Base-by-base conservation (phyloP, 257 asterid species). In the Scutellaria minor region DNA sequence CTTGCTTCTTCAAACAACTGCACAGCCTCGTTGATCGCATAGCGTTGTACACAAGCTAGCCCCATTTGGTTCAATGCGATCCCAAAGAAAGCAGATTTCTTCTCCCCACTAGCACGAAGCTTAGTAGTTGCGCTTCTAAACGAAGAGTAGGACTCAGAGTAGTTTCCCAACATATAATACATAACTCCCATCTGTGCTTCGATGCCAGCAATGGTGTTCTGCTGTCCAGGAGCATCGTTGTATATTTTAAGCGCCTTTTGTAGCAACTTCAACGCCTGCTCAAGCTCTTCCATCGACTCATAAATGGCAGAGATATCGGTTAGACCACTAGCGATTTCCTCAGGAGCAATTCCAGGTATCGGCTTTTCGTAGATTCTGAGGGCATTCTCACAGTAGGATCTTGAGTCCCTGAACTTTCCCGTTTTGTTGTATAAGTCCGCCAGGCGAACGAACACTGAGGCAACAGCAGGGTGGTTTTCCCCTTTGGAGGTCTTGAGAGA, bases 131-230 rank as follows among this genome's bases (percentile, higher is more conserved):
- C 90, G 47, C 74, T 83, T 71, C 78, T 82, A 46, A 91, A 87
- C 11, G 85, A 85, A 54, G 82, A 68, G 75, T 89, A 91, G 0
- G 99, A 88, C 47, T 94, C 97, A 0, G 91, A 70, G 72, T 88
- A 91, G 55, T 82, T 85, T 57, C 97, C 99, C 58, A 89, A 66
- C 92, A 91, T 89, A 66, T 91, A 91, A 73, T 86, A 66, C 88
- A 94, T 80, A 54, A 91, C 97, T 53, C 97, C 99, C 90, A 91
- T 88, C 79, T 91, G 97, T 66, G 97, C 97, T 75, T 94, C 99
- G 7, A 94, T 94, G 22, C 97, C 96, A 6, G 97, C 96, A 71
- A 88, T 75, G 0, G 96, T 88, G 80, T 78, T 89, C 77, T 89
- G 96, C 81, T 90, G 97, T 42, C 97, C 99, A 2, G 97, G 97